Evolutionary conservation across 2,329 filamentous ascomycete species (phyloP).

Genomic region (Mycosphaerella sp.): DNA sequence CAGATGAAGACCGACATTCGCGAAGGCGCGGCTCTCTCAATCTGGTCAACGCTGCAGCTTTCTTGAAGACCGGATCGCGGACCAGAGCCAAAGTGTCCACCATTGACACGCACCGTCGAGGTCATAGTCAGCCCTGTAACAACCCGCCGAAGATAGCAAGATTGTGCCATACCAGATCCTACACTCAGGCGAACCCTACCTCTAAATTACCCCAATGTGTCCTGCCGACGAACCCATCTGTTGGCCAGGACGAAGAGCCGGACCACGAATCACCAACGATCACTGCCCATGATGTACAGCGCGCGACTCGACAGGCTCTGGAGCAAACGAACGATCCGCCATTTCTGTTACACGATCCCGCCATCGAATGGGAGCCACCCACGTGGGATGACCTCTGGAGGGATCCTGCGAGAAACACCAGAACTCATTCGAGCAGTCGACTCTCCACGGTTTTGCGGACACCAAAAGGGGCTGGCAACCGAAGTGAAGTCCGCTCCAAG

Average conservation of each 20-base stretch:
- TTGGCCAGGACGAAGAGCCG: not conserved
- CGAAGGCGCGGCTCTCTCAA: not conserved
- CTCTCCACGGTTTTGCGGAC: not conserved
- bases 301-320: slow-evolving; percentile 5
- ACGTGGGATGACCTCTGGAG: slow-evolving; percentile 8
- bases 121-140: not conserved
- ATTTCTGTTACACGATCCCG: not conserved
- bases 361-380: slow-evolving; percentile 8
- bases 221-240: not conserved
- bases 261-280: not conserved
- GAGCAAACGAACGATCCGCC: not conserved
- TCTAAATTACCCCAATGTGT: slow-evolving; percentile 1
- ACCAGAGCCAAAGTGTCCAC: not conserved
- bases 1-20: not conserved
- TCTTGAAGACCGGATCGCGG: not conserved
- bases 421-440: slow-evolving; percentile 1
- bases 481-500: not conserved
- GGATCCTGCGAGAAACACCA: slow-evolving; percentile 1
- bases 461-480: not conserved
- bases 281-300: not conserved
- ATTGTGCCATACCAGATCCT: not conserved
- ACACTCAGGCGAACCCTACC: slow-evolving; percentile 4
- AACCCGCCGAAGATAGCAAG: not conserved
- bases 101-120: not conserved
- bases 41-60: not conserved